Evolutionary conservation across 331 rosid genomes (phyloP), one percentile per base, ranked within the genome.

Genomic region (Phaseolus coccineus): DNA sequence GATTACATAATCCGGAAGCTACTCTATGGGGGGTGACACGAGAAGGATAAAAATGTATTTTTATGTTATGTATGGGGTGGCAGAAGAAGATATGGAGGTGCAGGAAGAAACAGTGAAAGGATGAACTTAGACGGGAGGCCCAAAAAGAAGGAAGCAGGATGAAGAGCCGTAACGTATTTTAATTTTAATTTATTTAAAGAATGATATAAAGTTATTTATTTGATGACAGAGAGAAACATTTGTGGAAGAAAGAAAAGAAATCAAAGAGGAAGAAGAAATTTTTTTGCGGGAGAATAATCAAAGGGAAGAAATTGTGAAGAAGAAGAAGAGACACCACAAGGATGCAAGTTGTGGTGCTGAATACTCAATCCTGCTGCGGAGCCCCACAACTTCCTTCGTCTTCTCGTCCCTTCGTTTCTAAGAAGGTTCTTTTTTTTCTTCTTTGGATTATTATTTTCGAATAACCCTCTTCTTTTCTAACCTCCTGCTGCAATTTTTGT

Each of bases 281-380:
- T 16, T 52, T 52, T 7, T 50, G 19, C 1, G 6, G 8, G 6
- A 14, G 22, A 50, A 50, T 7, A 44, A 10, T 10, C 3, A 44
- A 44, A 12, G 62, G 63, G 44, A 15, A 57, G 19, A 12, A 68
- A 46, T 40, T 46, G 40, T 74, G 37, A 11, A 25, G 19, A 51
- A 46, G 50, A 46, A 1, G 51, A 46, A 46, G 1, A 46, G 15
- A 48, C 24, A 30, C 1, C 35, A 13, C 33, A 19, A 25, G 62
- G 83, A 83, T 88, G 91, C 87, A 83, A 76, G 85, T 39, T 48
- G 89, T 86, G 64, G 82, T 68, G 67, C 80, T 88, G 40, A 85
- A 88, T 39, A 75, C 89, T 15, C 84, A 74, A 33, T 53, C 86
- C 8, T 74, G n/a, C 63, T 78, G 80, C 77, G 53, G 81, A 77